Base-by-base conservation (phyloP, 1,284 basidiomycete species). In the Trichosporon sp. region DNA sequence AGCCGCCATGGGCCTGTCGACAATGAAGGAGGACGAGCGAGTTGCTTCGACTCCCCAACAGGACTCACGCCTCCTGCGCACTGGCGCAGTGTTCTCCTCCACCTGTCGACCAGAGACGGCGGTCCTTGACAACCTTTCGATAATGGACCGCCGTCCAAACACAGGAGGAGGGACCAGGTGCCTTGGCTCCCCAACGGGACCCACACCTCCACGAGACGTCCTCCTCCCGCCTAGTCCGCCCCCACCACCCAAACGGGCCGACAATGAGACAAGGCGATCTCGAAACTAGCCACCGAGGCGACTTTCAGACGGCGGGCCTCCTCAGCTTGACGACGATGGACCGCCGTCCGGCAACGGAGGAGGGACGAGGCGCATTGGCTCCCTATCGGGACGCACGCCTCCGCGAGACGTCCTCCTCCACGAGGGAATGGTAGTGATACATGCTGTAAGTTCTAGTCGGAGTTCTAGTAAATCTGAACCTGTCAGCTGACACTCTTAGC, bases 291-390 rank as follows among this genome's bases (percentile, higher is more conserved):
- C 26, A 26, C 26, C 26, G 35, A 37, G 35, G 35, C 35, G 35
- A 37, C 8, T 10, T 7, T 1, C 1, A 4, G 40, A 51, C 48
- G 16, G 48, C 48, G 48, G 48, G 21, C 48, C 48, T 16, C 19
- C 48, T 4, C 48, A 21, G n/a, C 48, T 16, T 10, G 8, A 37
- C 35, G 35, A 37, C 35, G n/a, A 21, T 8, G 16, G 48, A 51
- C n/a, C 16, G 48, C 16, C 1, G 48, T 21, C 19, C 16, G 11
- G 12, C 35, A 37, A 12, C 12, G 48, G 48, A 51, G 48, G 48
- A 51, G 48, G 48, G 48, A 51, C n/a, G 48, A 51, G 48, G 48
- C 48, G 48, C 16, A 16, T 7, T 37, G 48, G 48, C 48, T 51
- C 12, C 48, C 48, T 7, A 51, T 16, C 48, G 48, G 48, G 12